These are phyloP conservation scores for Gossypium sturtianum DNA, from an alignment of 345 rosid genomes.

Conservation along the genomic window DNA sequence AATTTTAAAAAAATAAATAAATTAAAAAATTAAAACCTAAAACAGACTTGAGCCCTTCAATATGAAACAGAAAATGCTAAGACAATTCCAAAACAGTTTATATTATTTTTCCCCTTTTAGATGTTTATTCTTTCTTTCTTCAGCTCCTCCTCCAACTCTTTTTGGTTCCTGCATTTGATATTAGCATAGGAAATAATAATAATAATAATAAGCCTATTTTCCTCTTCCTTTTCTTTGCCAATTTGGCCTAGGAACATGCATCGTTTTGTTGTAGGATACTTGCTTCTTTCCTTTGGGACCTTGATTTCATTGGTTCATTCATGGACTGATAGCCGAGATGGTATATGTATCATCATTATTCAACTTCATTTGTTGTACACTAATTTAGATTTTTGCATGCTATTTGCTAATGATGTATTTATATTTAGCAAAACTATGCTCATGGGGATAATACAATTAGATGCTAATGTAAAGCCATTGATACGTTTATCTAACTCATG, in stretches of 20 bases:
- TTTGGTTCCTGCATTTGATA: slow-evolving; percentile 29
- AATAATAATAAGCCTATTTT: not conserved
- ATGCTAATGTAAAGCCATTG: not conserved
- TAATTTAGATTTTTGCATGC: not conserved
- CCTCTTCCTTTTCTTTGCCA: not conserved
- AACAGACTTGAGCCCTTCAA: not conserved
- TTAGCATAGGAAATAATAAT: not conserved
- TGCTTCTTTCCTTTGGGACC: slow-evolving; percentile 29
- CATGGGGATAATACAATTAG: not conserved
- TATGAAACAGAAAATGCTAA: not conserved
- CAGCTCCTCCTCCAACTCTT: slow-evolving; percentile 17
- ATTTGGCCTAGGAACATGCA: slow-evolving; percentile 12
- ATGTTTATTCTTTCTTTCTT: slow-evolving; percentile 15
- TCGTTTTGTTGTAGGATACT: slow-evolving; percentile 18
- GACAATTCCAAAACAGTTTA: slow-evolving; percentile 6
- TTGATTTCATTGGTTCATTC: slow-evolving; percentile 34
- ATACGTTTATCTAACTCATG: not conserved
- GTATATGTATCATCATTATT: slow-evolving; percentile 24
- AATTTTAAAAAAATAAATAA: not conserved
- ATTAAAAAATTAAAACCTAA: not conserved
- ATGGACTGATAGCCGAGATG: slow-evolving; percentile 50
- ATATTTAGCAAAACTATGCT: not conserved
- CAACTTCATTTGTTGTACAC: not conserved
- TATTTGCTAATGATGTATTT: not conserved
- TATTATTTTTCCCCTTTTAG: slow-evolving; percentile 1